phyloP scores from a whole-genome alignment of 192 early-diverging fungal species.

The Gorgonomyces haynaldii region DNA sequence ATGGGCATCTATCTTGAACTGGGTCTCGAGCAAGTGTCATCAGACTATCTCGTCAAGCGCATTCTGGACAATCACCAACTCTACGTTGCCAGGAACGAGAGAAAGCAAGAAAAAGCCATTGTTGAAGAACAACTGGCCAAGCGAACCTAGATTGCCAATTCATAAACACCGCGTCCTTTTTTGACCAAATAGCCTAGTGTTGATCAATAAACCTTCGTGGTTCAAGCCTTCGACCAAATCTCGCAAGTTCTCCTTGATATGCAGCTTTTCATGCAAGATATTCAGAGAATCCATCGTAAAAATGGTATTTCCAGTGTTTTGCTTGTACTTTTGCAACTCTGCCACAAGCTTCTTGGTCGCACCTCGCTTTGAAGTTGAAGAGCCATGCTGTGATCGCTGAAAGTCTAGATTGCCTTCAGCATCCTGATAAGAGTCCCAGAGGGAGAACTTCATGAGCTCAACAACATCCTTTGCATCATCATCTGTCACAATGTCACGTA shows the following conservation, averaged over 20 bases:
- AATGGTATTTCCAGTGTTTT: constrained; percentile 49
- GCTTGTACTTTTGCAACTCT: constrained; percentile 43
- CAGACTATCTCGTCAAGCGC: too few species aligned
- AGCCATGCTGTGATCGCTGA: constrained; percentile 47
- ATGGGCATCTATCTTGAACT: too few species aligned
- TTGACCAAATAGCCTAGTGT: constrained; percentile 46
- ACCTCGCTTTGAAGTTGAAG: constrained; percentile 17
- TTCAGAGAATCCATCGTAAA: constrained; percentile 58
- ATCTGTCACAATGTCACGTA: constrained; percentile 58
- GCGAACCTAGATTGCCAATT: constrained; percentile 31
- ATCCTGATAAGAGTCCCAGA: constrained; percentile 27
- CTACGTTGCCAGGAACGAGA: too few species aligned
- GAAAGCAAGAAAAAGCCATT: too few species aligned
- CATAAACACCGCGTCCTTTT: constrained; percentile 53
- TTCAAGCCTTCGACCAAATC: constrained; percentile 61
- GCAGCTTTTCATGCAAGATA: constrained; percentile 40
- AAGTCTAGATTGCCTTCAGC: constrained; percentile 46
- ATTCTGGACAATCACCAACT: too few species aligned
- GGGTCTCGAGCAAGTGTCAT: too few species aligned
- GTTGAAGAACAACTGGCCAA: too few species aligned
- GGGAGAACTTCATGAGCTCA: constrained; percentile 50
- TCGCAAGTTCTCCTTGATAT: constrained; percentile 45
- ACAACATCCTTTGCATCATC: constrained; percentile 66
- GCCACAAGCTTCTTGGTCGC: constrained; percentile 56
- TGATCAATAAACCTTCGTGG: constrained; percentile 36